phyloP scores from a whole-genome alignment of 371 early-diverging fungal genomes.

The Rozella allomycis region DNA sequence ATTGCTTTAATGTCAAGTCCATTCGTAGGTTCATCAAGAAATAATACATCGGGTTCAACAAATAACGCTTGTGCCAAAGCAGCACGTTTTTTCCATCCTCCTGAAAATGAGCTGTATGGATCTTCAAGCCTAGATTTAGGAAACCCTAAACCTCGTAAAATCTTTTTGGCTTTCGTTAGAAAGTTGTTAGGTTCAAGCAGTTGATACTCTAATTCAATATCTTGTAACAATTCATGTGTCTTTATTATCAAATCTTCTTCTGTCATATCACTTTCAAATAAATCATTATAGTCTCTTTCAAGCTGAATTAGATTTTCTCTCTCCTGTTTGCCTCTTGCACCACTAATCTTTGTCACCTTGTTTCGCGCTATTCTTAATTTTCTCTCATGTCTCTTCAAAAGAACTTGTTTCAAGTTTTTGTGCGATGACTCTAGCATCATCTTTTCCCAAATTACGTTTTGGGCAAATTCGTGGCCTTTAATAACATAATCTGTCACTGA shows the following conservation, averaged over 20 bases:
- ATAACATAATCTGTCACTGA: slow-evolving; percentile 5
- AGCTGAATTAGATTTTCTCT: slow-evolving; percentile 7
- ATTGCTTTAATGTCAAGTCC: slow-evolving; percentile 10
- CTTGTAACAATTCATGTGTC: not conserved
- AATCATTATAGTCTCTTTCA: not conserved
- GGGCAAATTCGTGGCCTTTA: too few species aligned
- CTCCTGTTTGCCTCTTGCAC: slow-evolving; percentile 1
- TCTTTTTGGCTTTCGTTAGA: slow-evolving; percentile 4
- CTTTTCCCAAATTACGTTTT: not conserved
- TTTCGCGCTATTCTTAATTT: slow-evolving; percentile 3
- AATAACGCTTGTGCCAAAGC: slow-evolving; percentile 9
- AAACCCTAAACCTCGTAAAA: slow-evolving; percentile 8
- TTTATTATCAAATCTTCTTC: slow-evolving; percentile 1
- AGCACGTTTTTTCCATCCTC: slow-evolving; percentile 13
- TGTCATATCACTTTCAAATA: slow-evolving; percentile 3
- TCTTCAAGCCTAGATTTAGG: slow-evolving; percentile 3
- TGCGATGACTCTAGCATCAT: slow-evolving; percentile 4
- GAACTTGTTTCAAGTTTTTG: slow-evolving; percentile 6
- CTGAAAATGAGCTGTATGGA: slow-evolving; percentile 5
- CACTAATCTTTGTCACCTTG: not conserved
- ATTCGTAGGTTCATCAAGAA: slow-evolving; percentile 18
- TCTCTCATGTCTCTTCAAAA: slow-evolving; percentile 3
- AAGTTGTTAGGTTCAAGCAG: slow-evolving; percentile 1
- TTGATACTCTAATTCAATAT: not conserved
- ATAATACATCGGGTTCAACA: slow-evolving; percentile 7